These are phyloP conservation scores for Borealophlyctis nickersoniae DNA, from an alignment of 192 early-diverging fungal genomes.

Conservation along the genomic window DNA sequence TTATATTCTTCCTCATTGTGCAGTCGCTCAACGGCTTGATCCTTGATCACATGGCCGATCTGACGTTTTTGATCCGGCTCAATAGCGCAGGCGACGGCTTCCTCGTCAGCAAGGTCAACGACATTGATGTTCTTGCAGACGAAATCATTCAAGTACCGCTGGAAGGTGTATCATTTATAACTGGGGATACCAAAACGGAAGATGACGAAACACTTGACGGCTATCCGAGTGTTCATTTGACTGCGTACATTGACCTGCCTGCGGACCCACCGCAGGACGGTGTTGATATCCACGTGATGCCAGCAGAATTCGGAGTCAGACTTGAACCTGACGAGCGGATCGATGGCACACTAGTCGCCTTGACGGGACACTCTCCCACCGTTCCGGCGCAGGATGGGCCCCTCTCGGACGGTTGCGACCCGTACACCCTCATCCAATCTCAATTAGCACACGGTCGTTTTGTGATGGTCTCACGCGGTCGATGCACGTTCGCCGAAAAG, in stretches of 20 bases:
- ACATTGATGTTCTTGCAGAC: background rate
- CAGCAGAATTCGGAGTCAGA: slow-evolving; percentile 8
- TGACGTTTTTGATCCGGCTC: slow-evolving; percentile 3
- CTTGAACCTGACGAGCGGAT: background rate
- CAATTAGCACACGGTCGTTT: slow-evolving; percentile 6
- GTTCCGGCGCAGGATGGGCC: background rate
- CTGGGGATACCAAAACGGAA: background rate
- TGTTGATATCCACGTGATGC: background rate
- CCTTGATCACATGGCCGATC: slow-evolving; percentile 17
- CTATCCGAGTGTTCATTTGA: background rate
- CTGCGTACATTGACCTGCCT: background rate
- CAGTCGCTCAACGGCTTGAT: slow-evolving; percentile 21
- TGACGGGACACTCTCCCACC: background rate
- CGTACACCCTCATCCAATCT: background rate
- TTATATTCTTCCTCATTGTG: background rate
- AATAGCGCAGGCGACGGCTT: background rate
- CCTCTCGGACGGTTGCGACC: slow-evolving; percentile 11
- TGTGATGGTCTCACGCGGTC: slow-evolving; percentile 36
- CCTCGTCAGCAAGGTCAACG: slow-evolving; percentile 1
- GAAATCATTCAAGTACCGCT: background rate
- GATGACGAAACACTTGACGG: background rate
- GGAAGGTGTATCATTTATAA: slow-evolving; percentile 1
- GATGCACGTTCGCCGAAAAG: slow-evolving; percentile 43
- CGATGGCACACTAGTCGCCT: background rate
- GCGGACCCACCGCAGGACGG: too few species aligned